These are phyloP conservation scores for Calocybe indica DNA, from an alignment of 768 basidiomycete species.

Conservation along the genomic window DNA sequence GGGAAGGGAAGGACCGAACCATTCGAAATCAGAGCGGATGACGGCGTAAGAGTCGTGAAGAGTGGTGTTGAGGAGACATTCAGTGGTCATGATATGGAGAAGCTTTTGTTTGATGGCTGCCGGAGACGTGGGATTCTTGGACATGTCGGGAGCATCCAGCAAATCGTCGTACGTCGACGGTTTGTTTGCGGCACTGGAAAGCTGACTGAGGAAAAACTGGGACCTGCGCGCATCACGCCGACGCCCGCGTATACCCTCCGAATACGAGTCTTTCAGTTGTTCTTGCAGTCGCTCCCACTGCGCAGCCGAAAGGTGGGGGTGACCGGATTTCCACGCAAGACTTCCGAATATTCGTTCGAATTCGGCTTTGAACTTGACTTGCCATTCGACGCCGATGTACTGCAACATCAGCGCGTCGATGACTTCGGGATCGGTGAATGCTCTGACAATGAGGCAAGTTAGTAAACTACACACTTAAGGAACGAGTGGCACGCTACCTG, in stretches of 20 bases:
- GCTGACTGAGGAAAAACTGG: conserved; percentile 30
- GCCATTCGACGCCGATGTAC: conserved; percentile 38
- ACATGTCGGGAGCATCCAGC: conserved; percentile 21
- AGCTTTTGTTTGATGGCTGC: conserved; percentile 30
- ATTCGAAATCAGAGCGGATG: conserved; percentile 36
- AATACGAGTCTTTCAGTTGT: conserved; percentile 13
- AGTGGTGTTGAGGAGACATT: conserved; percentile 31
- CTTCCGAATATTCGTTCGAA: conserved; percentile 24
- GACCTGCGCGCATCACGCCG: conserved; percentile 17
- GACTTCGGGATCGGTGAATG: conserved; percentile 44
- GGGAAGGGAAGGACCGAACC: conserved; percentile 40
- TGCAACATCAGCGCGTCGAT: conserved; percentile 40
- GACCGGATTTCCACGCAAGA: conserved; percentile 29
- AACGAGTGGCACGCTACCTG: conserved; percentile 14
- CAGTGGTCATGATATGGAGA: conserved; percentile 33
- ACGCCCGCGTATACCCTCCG: conserved; percentile 15
- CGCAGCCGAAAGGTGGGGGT: conserved; percentile 10
- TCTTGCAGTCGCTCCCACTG: conserved; percentile 11
- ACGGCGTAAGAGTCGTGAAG: conserved; percentile 29
- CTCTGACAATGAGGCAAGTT: conserved; percentile 16
- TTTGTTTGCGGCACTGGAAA: conserved; percentile 14
- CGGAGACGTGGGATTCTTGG: not conserved
- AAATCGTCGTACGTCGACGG: conserved; percentile 15
- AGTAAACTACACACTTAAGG: not conserved
- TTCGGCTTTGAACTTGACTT: conserved; percentile 26